Base-by-base conservation (phyloP, 139 green algal genomes). In the Chlorella sp. region DNA sequence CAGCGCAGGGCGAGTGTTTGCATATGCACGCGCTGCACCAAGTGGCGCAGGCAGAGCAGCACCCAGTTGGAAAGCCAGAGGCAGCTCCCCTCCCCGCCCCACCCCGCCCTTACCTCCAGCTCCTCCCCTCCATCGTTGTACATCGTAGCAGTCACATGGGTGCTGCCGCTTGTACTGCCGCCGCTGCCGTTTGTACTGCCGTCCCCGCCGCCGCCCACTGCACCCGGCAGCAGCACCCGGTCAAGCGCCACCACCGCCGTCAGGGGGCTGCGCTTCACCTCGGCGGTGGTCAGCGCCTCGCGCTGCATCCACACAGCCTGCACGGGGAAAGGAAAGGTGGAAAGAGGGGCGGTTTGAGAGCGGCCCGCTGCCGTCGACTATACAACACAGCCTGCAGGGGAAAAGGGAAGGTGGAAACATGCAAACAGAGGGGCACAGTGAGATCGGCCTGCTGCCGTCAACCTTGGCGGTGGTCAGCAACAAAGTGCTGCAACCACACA, bases 71-170 rank as follows among this genome's bases (percentile, higher is more conserved):
- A 1, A 76, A 76, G 21, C 68, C n/a, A 18, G 24, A 36, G 68
- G 64, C 21, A 71, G 64, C 64, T 2, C 64, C 64, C 21, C 64
- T 9, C 64, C 21, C 64, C 5, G 64, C 64, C 64, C 64, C 1
- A 0, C 32, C 12, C n/a, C 53, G 12, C 19, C 53, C 87, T 73
- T 39, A 86, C 88, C 88, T 91, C 80, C 12, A 42, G 42, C n/a
- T 75, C 69, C 48, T 91, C 88, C 21, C 88, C 88, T 21, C 75
- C 88, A 28, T 91, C 88, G 24, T 84, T 77, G 42, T 91, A 91
- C 80, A 91, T 40, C 1, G 40, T 37, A 11, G 48, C 68, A 42
- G 18, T 32, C 71, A 83, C 57, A 75, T 2, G n/a, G 28, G 57
- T 81, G 36, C 36, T 53, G 34, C 60, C 60, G 60, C 69, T 36